Conservation (phyloP, 768 basidiomycete genomes). For the Boletales sp. region DNA sequence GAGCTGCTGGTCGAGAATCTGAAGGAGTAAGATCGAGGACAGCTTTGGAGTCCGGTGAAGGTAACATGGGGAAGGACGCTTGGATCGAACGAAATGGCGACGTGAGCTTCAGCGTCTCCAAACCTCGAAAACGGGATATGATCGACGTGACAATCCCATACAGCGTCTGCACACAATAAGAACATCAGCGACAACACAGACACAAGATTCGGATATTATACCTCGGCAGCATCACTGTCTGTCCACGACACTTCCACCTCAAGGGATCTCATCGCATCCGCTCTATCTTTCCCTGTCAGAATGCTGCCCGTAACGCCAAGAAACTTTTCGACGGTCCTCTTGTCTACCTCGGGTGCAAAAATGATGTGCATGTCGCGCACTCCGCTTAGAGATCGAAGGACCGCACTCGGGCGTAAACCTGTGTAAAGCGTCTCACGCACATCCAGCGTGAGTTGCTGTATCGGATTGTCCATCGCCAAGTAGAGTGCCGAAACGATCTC, state of each 20-base stretch:
- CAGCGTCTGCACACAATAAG: slow-evolving; percentile 14
- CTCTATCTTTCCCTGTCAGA: slow-evolving; percentile 12
- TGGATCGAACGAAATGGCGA: slow-evolving; percentile 29
- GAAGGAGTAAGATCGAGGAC: slow-evolving; percentile 7
- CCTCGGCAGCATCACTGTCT: slow-evolving; percentile 27
- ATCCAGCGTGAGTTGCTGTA: slow-evolving; percentile 21
- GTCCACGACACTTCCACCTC: slow-evolving; percentile 29
- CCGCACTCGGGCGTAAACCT: slow-evolving; percentile 25
- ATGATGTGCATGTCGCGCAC: slow-evolving; percentile 28
- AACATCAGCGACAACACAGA: not conserved
- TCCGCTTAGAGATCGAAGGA: slow-evolving; percentile 25
- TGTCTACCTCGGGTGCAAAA: slow-evolving; percentile 31
- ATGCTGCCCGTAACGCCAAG: slow-evolving; percentile 23
- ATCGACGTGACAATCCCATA: slow-evolving; percentile 29
- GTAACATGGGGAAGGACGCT: slow-evolving; percentile 1
- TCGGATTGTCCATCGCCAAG: slow-evolving; percentile 12
- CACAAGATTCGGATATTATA: slow-evolving; percentile 1
- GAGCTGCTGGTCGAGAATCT: not conserved
- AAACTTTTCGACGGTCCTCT: slow-evolving; percentile 31
- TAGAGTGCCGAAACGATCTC: slow-evolving; percentile 20
- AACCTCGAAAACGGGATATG: slow-evolving; percentile 29
- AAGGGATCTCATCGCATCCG: slow-evolving; percentile 15
- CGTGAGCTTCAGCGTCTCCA: slow-evolving; percentile 27
- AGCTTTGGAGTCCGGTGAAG: not conserved
- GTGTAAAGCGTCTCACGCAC: slow-evolving; percentile 28